Evolutionary conservation across 2,329 filamentous ascomycete species (phyloP).

Genomic region (Venturia pyrina): DNA sequence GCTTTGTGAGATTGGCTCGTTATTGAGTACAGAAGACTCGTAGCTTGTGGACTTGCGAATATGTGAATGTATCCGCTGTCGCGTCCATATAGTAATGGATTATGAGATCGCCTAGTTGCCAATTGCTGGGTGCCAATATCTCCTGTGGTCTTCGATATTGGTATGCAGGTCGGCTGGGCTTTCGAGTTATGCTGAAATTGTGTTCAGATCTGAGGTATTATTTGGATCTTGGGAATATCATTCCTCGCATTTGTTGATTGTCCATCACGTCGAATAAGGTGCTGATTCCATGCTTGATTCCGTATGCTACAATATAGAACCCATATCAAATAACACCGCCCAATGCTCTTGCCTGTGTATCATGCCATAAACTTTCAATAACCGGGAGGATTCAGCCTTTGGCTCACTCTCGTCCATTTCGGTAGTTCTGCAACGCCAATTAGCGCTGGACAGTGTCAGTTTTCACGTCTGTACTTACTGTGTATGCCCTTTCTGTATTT

Average conservation of each 20-base stretch:
- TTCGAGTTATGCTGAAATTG: background rate
- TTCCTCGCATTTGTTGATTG: background rate
- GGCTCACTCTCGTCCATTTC: slow-evolving; percentile 21
- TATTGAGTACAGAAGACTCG: background rate
- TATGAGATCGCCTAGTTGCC: background rate
- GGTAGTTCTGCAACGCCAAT: slow-evolving; percentile 26
- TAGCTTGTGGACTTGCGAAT: background rate
- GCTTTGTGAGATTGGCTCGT: background rate
- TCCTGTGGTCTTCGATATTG: background rate
- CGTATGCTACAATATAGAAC: background rate
- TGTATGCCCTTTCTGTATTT: slow-evolving; percentile 94
- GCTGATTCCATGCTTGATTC: background rate
- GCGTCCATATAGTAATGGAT: background rate
- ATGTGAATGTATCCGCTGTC: background rate
- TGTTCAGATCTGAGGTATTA: background rate
- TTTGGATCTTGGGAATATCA: background rate
- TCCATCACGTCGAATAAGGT: background rate
- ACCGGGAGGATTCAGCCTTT: slow-evolving; percentile 19
- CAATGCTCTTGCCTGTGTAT: background rate
- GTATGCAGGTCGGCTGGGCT: background rate
- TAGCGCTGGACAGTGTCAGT: background rate
- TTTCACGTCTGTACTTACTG: slow-evolving; percentile 53
- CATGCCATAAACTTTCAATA: slow-evolving; percentile 2
- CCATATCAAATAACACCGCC: background rate
- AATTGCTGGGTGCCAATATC: too few species aligned